Percentiles rank a stretch among this genome's conserved stretches.
These are phyloP conservation scores for Colletotrichum liriopes DNA, from an alignment of 2,329 filamentous ascomycete genomes.

Conservation along the genomic window DNA sequence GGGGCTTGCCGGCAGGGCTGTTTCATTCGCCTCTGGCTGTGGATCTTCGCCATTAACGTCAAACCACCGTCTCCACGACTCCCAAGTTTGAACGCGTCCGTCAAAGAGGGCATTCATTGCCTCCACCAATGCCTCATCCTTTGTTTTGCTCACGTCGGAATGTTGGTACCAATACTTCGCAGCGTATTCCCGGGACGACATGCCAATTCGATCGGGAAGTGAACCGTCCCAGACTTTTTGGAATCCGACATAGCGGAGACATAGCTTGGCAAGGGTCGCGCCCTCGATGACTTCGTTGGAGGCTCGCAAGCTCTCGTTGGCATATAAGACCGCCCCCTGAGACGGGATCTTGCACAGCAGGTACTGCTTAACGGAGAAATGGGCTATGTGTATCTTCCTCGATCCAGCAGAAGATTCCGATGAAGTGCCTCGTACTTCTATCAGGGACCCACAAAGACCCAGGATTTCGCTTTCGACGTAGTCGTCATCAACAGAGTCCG, in stretches of 20 bases:
- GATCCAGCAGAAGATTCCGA: fast-evolving
- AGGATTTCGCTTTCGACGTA: constrained; percentile 50
- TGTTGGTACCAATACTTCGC: constrained; percentile 27
- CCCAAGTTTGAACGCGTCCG: not conserved
- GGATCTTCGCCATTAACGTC: not conserved
- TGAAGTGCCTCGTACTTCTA: constrained; percentile 46
- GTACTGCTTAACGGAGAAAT: constrained; percentile 42
- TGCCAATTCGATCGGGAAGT: too few species aligned
- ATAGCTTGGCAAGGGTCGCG: constrained; percentile 1
- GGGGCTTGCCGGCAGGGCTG: not conserved
- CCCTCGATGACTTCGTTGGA: not conserved
- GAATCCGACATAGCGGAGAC: constrained; percentile 19
- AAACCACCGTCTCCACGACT: not conserved
- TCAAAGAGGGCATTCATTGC: constrained; percentile 6
- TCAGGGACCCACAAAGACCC: constrained; percentile 49
- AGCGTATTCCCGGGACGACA: constrained; percentile 31
- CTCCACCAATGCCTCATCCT: not conserved
- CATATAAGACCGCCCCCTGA: not conserved
- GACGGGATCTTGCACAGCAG: constrained; percentile 38
- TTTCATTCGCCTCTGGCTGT: not conserved
- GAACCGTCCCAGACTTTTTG: not conserved
- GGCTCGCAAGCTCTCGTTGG: not conserved
- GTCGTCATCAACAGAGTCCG: constrained; percentile 48
- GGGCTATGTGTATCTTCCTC: constrained; percentile 12
- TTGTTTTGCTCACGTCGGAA: not conserved